Conservation (phyloP, 2,329 filamentous ascomycete species). For the Cladosporium colombiae region DNA sequence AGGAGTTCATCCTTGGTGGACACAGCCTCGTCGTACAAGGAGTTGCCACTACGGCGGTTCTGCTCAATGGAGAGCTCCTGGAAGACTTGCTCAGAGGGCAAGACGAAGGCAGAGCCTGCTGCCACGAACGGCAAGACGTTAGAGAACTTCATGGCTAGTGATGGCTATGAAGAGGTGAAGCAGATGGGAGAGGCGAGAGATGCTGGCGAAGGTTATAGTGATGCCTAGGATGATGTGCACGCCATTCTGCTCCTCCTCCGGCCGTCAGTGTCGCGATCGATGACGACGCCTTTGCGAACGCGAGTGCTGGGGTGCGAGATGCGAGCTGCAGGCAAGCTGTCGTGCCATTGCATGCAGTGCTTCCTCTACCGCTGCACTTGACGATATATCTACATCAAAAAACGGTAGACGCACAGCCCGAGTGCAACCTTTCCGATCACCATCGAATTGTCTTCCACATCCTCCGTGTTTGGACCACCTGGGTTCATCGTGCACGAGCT, state of each 20-base stretch:
- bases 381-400: neutral
- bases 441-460: neutral
- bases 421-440: neutral
- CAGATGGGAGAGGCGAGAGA: neutral
- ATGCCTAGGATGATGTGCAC: constrained; percentile 21
- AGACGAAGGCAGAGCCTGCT: constrained; percentile 53
- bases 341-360: neutral
- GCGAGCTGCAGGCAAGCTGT: constrained; percentile 3
- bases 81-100: constrained; percentile 54
- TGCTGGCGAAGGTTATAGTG: constrained; percentile 12
- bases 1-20: constrained; percentile 41
- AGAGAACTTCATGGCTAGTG: constrained; percentile 51
- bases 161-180: neutral
- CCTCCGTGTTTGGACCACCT: neutral
- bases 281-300: constrained; percentile 19
- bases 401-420: neutral
- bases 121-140: constrained; percentile 53
- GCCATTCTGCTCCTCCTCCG: constrained; percentile 3
- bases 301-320: neutral
- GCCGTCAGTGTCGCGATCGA: constrained; percentile 7
- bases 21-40: constrained; percentile 35
- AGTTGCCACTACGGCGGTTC: constrained; percentile 31
- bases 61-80: constrained; percentile 44
- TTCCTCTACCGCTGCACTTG: neutral
- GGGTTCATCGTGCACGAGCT: neutral